These are phyloP conservation scores for Podospora sp. DNA, from an alignment of 495 filamentous ascomycete genomes.

Conservation along the genomic window DNA sequence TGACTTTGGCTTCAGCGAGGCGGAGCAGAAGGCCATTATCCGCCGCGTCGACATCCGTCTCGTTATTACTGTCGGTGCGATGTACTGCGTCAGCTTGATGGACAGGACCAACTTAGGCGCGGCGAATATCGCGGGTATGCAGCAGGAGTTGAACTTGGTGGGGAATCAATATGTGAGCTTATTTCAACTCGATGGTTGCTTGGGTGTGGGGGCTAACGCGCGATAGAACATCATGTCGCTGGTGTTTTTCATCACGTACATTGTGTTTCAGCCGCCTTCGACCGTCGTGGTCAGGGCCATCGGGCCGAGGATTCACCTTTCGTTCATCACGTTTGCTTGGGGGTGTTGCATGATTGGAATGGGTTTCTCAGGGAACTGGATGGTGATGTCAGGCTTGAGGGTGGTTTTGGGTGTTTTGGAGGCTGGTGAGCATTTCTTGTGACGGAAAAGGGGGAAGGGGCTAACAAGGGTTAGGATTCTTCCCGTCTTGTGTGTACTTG, in stretches of 20 bases:
- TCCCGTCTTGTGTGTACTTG: slow-evolving; percentile 64
- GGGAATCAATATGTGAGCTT: slow-evolving; percentile 40
- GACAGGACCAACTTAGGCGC: slow-evolving; percentile 68
- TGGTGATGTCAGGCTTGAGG: slow-evolving; percentile 54
- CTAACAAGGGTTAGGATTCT: slow-evolving; percentile 46
- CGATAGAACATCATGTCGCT: slow-evolving; percentile 60
- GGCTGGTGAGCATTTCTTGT: slow-evolving; percentile 47
- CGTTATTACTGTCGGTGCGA: slow-evolving; percentile 62
- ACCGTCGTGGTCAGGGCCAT: slow-evolving; percentile 61
- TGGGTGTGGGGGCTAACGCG: neutral
- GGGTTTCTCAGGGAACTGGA: slow-evolving; percentile 59
- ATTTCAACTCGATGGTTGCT: too few relatives aligned
- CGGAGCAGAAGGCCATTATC: slow-evolving; percentile 53
- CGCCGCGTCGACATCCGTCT: slow-evolving; percentile 63
- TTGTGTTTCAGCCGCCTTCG: slow-evolving; percentile 63
- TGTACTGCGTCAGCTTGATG: slow-evolving; percentile 69
- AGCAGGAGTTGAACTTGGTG: slow-evolving; percentile 51
- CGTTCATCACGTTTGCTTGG: slow-evolving; percentile 56
- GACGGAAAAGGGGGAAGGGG: neutral
- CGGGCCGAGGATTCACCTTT: slow-evolving; percentile 60
- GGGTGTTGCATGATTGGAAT: slow-evolving; percentile 60
- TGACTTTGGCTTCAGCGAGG: slow-evolving; percentile 38
- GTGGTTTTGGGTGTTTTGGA: slow-evolving; percentile 65
- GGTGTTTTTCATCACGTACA: slow-evolving; percentile 69
- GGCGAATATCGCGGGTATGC: slow-evolving; percentile 66